Base-by-base conservation (phyloP, 257 asterid genomes). In the Lithospermum erythrorhizon region DNA sequence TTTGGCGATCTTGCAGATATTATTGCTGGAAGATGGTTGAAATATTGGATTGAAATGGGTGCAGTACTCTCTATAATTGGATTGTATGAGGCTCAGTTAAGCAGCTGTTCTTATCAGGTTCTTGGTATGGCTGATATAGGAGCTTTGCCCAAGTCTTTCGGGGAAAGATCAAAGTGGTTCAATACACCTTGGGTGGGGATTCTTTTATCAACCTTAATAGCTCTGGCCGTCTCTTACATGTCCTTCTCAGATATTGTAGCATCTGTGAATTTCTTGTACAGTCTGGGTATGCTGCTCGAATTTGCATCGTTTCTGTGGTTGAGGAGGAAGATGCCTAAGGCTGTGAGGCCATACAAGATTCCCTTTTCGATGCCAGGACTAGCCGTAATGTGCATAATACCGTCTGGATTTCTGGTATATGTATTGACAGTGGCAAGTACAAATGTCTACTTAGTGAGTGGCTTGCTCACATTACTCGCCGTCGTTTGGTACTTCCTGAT, bases 171-270 rank as follows among this genome's bases (percentile, higher is more conserved):
- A 5, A 68, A 76, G 15, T 61, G 81, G 83, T 86, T 83, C 62
- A 62, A 66, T 32, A 86, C 95, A 6, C 95, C 95, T 0, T 83
- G 93, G 93, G 59, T 81, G 1, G 95, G 87, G 48, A 81, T 86
- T 4, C 6, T 74, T 35, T 6, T 78, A 21, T 73, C 95, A 32
- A 78, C 93, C 0, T 6, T 63, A 23, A 62, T 81, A 5, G 78
- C 87, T 0, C 61, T 86, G 19, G 77, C 63, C 0, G 75, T 83
- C 49, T 76, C 89, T 0, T 79, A 37, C 71, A 29, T 86, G 69
- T 21, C 61, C 14, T 83, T 68, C 48, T 13, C 77, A 0, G 80
- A 80, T 4, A 72, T 83, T 0, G 62, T 86, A 4, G 75, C 87
- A 0, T 70, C 82, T 4, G 93, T 76, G 21, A 86, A 86, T 65